Percentiles rank a stretch among this genome's conserved stretches.
Evolutionary conservation across 2,329 filamentous ascomycete genomes (phyloP).

Genomic region (Cryphonectria parasitica): DNA sequence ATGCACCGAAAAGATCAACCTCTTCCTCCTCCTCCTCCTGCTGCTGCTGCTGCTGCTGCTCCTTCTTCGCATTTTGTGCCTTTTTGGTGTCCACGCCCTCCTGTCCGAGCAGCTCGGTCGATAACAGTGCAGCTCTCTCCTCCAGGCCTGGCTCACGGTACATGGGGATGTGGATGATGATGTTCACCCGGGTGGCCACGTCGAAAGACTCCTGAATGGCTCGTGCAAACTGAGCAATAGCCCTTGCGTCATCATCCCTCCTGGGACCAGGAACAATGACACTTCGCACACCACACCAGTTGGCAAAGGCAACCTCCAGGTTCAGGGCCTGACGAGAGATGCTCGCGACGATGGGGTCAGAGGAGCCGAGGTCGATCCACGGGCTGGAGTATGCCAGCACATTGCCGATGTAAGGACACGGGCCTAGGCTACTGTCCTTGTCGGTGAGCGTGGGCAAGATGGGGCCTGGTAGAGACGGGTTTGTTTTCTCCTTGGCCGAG

Average conservation of each 20-base stretch:
- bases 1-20: constrained; percentile 75
- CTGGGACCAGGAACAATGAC: constrained; percentile 81
- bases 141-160: constrained; percentile 70
- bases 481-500: constrained; percentile 45
- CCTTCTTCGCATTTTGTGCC: not conserved
- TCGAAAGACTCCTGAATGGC: constrained; percentile 79
- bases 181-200: constrained; percentile 74
- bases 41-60: constrained; percentile 19
- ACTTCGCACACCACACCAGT: constrained; percentile 88
- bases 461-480: constrained; percentile 56
- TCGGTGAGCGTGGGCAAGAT: constrained; percentile 73
- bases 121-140: constrained; percentile 56
- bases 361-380: constrained; percentile 89
- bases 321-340: constrained; percentile 89
- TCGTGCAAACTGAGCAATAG: constrained; percentile 77
- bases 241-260: constrained; percentile 52
- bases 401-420: constrained; percentile 70
- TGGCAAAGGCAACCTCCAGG: constrained; percentile 90
- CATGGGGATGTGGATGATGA: constrained; percentile 84
- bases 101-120: constrained; percentile 44
- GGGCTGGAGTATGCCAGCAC: constrained; percentile 80
- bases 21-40: constrained; percentile 40
- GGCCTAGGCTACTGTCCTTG: constrained; percentile 75
- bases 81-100: constrained; percentile 32
- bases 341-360: constrained; percentile 80